Conservation (phyloP, 1,284 basidiomycete species). For the Cutaneotrichosporon cavernicola region DNA sequence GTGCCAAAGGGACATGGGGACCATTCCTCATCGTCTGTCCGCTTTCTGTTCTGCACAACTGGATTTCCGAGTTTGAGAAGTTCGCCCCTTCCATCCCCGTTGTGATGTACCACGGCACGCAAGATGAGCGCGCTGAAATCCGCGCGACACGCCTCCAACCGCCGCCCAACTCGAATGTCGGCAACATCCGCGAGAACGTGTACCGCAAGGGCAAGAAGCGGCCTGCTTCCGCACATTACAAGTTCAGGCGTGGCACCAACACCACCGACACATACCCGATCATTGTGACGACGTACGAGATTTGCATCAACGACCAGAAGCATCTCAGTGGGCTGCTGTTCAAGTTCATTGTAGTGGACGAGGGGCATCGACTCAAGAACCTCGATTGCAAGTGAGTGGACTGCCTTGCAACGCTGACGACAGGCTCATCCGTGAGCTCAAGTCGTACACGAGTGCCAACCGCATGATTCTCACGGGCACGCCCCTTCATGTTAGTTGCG, state of each 20-base stretch:
- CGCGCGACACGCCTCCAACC: conserved; percentile 58
- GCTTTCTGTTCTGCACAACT: conserved; percentile 87
- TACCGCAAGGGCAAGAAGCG: conserved; percentile 30
- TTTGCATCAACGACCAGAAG: conserved; percentile 77
- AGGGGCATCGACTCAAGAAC: conserved; percentile 93
- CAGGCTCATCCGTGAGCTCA: conserved; percentile 81
- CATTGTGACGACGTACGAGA: conserved; percentile 87
- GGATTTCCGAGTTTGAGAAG: conserved; percentile 80
- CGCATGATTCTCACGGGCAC: conserved; percentile 92
- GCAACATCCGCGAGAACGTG: conserved; percentile 23
- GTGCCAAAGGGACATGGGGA: conserved; percentile 68
- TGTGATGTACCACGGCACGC: conserved; percentile 84
- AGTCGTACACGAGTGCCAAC: conserved; percentile 78
- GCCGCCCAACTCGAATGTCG: conserved; percentile 32
- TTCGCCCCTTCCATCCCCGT: conserved; percentile 70
- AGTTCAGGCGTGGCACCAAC: conserved; percentile 28
- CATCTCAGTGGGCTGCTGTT: conserved; percentile 70
- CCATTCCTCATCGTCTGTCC: conserved; percentile 91
- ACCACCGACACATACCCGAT: conserved; percentile 46
- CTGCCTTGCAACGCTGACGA: conserved; percentile 19
- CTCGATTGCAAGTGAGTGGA: conserved; percentile 66
- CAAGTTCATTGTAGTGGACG: conserved; percentile 92
- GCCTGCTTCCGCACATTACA: not conserved
- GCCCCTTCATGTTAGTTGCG: conserved; percentile 71
- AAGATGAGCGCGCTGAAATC: conserved; percentile 70